Base-by-base conservation (phyloP, 495 filamentous ascomycete species). In the Oidiodendron maius region DNA sequence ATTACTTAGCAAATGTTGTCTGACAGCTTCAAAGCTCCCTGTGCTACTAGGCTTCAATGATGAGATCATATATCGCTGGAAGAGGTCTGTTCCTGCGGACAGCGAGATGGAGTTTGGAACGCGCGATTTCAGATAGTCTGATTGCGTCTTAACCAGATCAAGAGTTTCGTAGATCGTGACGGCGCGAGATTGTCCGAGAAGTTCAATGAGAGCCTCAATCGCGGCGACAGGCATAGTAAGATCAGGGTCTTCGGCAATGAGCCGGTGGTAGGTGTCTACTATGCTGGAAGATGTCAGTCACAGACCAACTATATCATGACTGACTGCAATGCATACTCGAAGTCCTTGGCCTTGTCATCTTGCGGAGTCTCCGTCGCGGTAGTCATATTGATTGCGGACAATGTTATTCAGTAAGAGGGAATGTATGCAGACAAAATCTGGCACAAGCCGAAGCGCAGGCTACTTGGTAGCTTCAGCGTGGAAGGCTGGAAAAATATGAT, bases 191-290 rank as follows among this genome's bases (percentile, higher is more conserved):
- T 81, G 77, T 62, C 82, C 80, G 49, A 96, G 81, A 49, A 89
- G 81, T 56, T 86, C 76, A 53, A 95, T 91, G 40, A 96, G 77
- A 28, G 93, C 81, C 68, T 96, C 90, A 64, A 98, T 96, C 44
- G 93, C 91, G 2, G 91, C 93, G 42, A 98, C 84, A 40, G 91
- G 89, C 87, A 95, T 95, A 21, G 90, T 95, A 34, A 96, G 77
- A 22, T 93, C 86, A 12, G 83, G 80, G 65, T 96, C 89, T 28
- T 75, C 69, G 48, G 60, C 50, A 16, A 80, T 67, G 50, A 79
- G 72, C 40, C 62, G 57, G 35, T 64, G 62, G 63, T 80, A 81
- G 41, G 71, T 70, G 46, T 61, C 61, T 47, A 81, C 75, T 46
- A 81, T 80, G 59, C 75, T 78, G 23, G 41, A 26, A 15, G 28